Base-by-base conservation (phyloP, 805 yeast genomes). In the Kazachstania psychrophila region DNA sequence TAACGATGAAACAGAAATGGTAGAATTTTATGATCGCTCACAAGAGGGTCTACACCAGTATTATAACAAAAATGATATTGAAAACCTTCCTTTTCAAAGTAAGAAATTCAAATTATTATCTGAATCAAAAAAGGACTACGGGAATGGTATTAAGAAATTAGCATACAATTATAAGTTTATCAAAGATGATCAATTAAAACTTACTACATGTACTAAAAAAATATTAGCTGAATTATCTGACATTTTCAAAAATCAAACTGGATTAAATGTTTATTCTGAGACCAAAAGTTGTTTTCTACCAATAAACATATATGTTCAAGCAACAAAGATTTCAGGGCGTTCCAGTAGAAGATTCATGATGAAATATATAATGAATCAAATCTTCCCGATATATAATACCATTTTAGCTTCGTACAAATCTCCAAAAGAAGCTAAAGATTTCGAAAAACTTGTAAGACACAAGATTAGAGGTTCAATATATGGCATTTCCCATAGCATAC, bases 1-100 rank as follows among this genome's bases (percentile, higher is more conserved):
- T 5, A 56, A 54, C 34, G 64, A 56, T 30, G 55, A 52, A 16
- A 28, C 45, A 6, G 55, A 48, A 28, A 37, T 56, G 39, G 46
- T 58, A 2, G 46, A 56, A 31, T 28, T 59, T 6, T 45, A 45
- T 28, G 47, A 43, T 28, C 35, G 40, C 19, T 17, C 8, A 14
- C 12, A 16, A 17, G 22, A 16, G 5, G 19, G 3, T 14, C 19
- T 14, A n/a, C 11, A 19, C 13, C 7, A 6, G 13, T 18, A 23
- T 17, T 30, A 30, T 13, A 19, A 6, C 7, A 30, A 30, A 19
- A 13, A 30, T 19, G 25, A 13, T 10, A 6, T 12, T 1, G 20
- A 20, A 2, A 13, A 3, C 3, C 6, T n/a, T 4, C 3, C 16
- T 14, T 14, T 8, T 12, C 19, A 20, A n/a, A 7, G 15, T 6